These are phyloP conservation scores for Solanum clarkiae DNA, from an alignment of 257 asterid genomes.

Conservation along the genomic window DNA sequence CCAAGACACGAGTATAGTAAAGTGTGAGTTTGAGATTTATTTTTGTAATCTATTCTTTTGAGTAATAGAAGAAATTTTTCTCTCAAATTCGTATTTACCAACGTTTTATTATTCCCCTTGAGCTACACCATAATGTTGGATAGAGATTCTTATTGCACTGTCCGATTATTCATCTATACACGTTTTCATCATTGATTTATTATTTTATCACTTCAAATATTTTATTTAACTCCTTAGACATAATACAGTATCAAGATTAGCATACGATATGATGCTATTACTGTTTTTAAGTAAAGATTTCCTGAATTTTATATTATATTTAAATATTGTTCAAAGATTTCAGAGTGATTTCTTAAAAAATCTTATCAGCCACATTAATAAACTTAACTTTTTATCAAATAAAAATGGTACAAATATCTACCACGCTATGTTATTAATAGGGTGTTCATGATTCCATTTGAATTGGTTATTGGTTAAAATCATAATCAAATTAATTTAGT, in stretches of 20 bases:
- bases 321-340: no score
- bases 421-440: background rate
- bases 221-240: background rate
- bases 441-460: no score
- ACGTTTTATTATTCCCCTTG: no score
- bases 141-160: background rate
- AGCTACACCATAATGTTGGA: background rate
- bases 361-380: background rate
- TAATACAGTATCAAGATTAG: background rate
- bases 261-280: background rate
- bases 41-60: no score
- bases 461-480: no score
- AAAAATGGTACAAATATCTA: background rate
- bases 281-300: background rate
- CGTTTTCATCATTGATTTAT: background rate
- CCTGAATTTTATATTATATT: background rate
- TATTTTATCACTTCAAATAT: background rate
- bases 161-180: no score
- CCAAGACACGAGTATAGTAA: no score
- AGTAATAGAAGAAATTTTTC: no score
- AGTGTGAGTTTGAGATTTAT: no score
- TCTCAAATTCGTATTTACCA: no score
- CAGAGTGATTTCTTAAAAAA: background rate
- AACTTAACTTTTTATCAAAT: background rate
- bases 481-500: no score